These are phyloP conservation scores for Microcyclosporella mali DNA, from an alignment of 2,329 filamentous ascomycete species.

Conservation along the genomic window DNA sequence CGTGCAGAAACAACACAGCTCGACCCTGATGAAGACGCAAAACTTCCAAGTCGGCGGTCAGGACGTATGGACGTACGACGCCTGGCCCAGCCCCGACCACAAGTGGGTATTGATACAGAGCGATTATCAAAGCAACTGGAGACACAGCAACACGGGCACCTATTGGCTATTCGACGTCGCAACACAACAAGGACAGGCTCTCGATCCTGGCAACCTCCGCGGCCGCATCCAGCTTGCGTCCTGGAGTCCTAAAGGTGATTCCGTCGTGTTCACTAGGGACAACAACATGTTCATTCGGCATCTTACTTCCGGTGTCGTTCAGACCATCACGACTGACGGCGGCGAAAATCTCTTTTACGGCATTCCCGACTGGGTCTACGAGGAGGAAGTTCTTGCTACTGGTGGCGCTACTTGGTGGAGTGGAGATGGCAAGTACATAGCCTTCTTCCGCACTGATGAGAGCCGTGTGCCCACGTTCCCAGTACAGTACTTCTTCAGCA, in stretches of 20 bases:
- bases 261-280: constrained; percentile 78
- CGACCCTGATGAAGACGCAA: constrained; percentile 66
- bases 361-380: constrained; percentile 95
- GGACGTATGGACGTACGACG: constrained; percentile 52
- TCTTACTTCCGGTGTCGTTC: constrained; percentile 53
- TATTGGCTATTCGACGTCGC: constrained; percentile 94
- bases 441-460: constrained; percentile 91
- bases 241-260: constrained; percentile 83
- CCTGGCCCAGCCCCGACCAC: constrained; percentile 74
- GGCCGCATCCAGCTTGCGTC: constrained; percentile 73
- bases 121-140: constrained; percentile 69
- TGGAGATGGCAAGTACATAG: constrained; percentile 77
- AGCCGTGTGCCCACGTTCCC: constrained; percentile 85
- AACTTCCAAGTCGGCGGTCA: constrained; percentile 56
- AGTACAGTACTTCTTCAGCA: constrained; percentile 84
- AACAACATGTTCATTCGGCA: constrained; percentile 86
- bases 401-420: constrained; percentile 95
- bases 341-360: constrained; percentile 88
- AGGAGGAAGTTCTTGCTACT: constrained; percentile 73
- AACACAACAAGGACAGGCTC: constrained; percentile 66
- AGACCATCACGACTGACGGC: constrained; percentile 78
- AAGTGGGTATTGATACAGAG: constrained; percentile 81
- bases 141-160: constrained; percentile 76
- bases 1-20: constrained; percentile 46
- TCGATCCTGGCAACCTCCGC: constrained; percentile 63